A percentile compares a stretch with the other conserved stretches of the same genome.
phyloP scores from a whole-genome alignment of 2,329 filamentous ascomycete species.

The Fusarium foetens region DNA sequence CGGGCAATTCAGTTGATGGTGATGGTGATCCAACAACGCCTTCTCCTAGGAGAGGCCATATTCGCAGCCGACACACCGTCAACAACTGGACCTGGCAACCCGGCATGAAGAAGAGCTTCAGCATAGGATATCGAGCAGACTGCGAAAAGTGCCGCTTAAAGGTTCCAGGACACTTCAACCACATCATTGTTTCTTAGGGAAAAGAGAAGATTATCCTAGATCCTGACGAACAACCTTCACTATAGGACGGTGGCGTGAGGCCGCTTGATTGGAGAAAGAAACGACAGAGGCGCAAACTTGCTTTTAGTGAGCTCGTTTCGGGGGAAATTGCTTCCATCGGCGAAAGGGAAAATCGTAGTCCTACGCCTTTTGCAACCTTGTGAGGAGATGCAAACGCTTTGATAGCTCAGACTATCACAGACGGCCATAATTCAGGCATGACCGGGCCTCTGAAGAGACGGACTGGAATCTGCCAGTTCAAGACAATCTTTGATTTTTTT shows the following conservation, averaged over 20 bases:
- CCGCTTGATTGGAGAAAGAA: slow-evolving; percentile 37
- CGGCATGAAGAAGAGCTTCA: slow-evolving; percentile 76
- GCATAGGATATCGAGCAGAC: slow-evolving; percentile 80
- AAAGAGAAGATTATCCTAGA: slow-evolving; percentile 44
- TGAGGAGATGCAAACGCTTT: neutral
- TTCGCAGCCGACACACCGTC: slow-evolving; percentile 67
- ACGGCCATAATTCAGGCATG: neutral
- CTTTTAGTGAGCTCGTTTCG: no score
- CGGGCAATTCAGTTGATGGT: slow-evolving; percentile 41
- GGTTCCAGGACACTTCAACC: slow-evolving; percentile 83
- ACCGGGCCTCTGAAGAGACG: neutral
- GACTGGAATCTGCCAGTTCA: slow-evolving; percentile 4
- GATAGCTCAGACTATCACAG: neutral
- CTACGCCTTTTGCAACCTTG: neutral
- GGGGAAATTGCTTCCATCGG: neutral
- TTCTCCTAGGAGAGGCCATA: slow-evolving; percentile 65
- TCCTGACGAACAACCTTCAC: slow-evolving; percentile 23
- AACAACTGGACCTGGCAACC: slow-evolving; percentile 70
- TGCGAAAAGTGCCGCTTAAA: slow-evolving; percentile 81
- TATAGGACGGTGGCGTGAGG: slow-evolving; percentile 45
- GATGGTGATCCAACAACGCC: slow-evolving; percentile 54
- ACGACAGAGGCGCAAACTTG: slow-evolving; percentile 15
- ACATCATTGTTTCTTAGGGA: slow-evolving; percentile 74
- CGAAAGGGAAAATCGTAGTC: neutral
- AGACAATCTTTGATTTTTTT: slow-evolving; percentile 12